Conservation (phyloP, 495 filamentous ascomycete genomes). For the Neurospora discreta region DNA sequence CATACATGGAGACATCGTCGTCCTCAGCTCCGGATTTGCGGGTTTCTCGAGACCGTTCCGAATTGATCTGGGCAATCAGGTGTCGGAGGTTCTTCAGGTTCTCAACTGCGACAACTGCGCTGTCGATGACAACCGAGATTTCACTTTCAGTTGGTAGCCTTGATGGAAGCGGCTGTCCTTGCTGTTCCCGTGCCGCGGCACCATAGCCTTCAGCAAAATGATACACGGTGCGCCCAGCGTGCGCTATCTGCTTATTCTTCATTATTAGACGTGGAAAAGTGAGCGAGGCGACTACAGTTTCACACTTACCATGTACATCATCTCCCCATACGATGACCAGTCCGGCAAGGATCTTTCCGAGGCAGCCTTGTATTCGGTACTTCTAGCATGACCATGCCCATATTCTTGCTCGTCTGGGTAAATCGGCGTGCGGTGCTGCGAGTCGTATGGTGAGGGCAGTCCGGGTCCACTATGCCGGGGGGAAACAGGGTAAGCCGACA, state of each 20-base stretch:
- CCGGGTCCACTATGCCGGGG: constrained; percentile 24
- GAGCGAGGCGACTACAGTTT: background rate
- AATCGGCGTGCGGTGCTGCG: constrained; percentile 20
- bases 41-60: constrained; percentile 32
- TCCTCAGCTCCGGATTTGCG: constrained; percentile 30
- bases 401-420: constrained; percentile 30
- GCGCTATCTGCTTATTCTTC: constrained; percentile 27
- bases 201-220: constrained; percentile 38
- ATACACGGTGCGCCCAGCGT: constrained; percentile 30
- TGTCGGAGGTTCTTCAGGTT: constrained; percentile 37
- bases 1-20: constrained; percentile 38
- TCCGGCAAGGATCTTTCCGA: constrained; percentile 26
- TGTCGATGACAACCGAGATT: constrained; percentile 28
- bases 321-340: constrained; percentile 25
- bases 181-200: constrained; percentile 37
- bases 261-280: constrained; percentile 11
- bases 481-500: constrained; percentile 32
- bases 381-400: constrained; percentile 13
- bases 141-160: constrained; percentile 36
- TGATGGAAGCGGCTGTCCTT: constrained; percentile 36
- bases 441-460: constrained; percentile 30
- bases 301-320: constrained; percentile 27
- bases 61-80: constrained; percentile 24
- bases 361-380: constrained; percentile 26
- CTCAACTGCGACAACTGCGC: constrained; percentile 24